Base-by-base conservation (phyloP, 2,329 filamentous ascomycete genomes). In the Talaromyces islandicus region DNA sequence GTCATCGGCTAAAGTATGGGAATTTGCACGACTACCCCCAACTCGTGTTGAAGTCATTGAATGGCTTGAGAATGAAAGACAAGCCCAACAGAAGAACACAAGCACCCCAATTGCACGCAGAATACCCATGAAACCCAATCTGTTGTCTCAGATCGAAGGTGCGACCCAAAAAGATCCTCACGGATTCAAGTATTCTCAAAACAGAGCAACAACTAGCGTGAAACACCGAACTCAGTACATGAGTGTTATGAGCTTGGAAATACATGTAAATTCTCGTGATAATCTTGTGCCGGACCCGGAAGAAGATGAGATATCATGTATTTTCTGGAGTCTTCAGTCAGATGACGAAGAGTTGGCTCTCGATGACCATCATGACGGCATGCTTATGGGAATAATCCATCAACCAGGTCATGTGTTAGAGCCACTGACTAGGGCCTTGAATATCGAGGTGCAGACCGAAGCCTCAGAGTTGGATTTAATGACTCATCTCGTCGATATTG, bases 201-300 rank as follows among this genome's bases (percentile, higher is more conserved):
- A 87, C 69, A 82, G 83, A 63, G 85, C 86, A 65, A 87, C 87
- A 1, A 89, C 88, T 0, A 91, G 87, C 65, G 86, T 95, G 19
- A 85, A 91, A 68, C 90, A 93, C 65, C 91, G 95, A 72, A 87
- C 86, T 2, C 90, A 94, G 66, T 96, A 96, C 72, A 97, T 99
- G 94, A 96, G 90, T 66, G 91, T 89, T 19, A 92, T 99, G 90
- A 95, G 92, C 65, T 75, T 99, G 7, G 94, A 99, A 71, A 78
- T 97, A 4, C 93, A 99, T 70, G 88, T 95, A 63, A 96, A 96
- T 67, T 94, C 89, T 4, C 84, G 93, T 59, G 91, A 86, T 7
- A 86, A 85, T 54, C 81, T 97, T 9, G 84, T 91, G 2, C 92
- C 94, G 0, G 92, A 99, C 69, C 94, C 94, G 0, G 91, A 93